phyloP scores from a whole-genome alignment of 2,329 filamentous ascomycete species.

The Exserohilum rostratum region DNA sequence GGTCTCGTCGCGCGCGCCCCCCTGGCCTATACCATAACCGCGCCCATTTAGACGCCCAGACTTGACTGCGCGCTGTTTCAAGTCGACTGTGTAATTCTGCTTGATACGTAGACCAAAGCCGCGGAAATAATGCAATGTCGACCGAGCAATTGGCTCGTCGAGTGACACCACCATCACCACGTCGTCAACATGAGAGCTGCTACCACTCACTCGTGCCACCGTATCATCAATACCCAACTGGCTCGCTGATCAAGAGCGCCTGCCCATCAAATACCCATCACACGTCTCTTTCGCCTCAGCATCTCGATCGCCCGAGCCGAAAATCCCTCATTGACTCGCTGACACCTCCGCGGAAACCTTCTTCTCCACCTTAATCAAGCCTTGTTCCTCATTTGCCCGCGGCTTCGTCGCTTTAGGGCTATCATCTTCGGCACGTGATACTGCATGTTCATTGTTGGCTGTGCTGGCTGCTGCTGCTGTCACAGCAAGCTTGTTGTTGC shows the following conservation, averaged over 20 bases:
- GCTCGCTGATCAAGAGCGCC: neutral
- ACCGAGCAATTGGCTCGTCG: neutral
- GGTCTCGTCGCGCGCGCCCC: conserved; percentile 1
- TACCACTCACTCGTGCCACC: neutral
- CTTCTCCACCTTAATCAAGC: conserved; percentile 6
- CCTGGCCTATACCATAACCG: neutral
- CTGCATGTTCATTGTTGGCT: conserved; percentile 19
- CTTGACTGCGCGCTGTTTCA: neutral
- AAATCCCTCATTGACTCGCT: neutral
- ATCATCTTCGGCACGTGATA: neutral
- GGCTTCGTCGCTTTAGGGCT: conserved; percentile 9
- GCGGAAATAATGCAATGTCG: neutral
- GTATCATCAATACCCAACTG: conserved; percentile 11
- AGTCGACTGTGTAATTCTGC: neutral
- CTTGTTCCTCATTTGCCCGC: conserved; percentile 1
- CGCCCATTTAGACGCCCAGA: neutral
- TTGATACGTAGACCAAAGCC: neutral
- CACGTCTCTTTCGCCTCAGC: neutral
- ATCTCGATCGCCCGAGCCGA: neutral
- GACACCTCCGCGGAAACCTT: neutral
- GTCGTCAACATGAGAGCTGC: neutral
- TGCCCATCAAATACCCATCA: neutral
- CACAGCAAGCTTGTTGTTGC: conserved; percentile 30
- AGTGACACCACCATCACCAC: neutral
- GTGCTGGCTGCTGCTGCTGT: conserved; percentile 21